Evolutionary conservation across 2,329 filamentous ascomycete genomes (phyloP).

Genomic region (Aspergillus latus): DNA sequence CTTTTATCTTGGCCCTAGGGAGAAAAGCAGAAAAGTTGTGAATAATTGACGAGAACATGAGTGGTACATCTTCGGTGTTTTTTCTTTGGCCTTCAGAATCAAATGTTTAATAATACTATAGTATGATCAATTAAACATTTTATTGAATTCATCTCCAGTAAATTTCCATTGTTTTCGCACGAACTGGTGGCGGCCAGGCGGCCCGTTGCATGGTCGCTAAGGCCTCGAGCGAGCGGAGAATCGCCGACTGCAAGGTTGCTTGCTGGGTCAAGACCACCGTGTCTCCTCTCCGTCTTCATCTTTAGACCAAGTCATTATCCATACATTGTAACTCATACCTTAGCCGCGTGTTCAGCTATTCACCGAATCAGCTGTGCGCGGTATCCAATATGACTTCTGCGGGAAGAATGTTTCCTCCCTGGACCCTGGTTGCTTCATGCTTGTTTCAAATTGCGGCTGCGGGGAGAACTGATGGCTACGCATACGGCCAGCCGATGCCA

Average conservation of each 20-base stretch:
- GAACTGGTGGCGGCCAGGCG: background rate
- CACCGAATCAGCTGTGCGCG: constrained; percentile 7
- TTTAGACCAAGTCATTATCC: background rate
- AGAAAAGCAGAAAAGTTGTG: background rate
- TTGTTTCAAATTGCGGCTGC: constrained; percentile 25
- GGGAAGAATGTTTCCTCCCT: constrained; percentile 6
- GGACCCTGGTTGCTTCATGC: constrained; percentile 20
- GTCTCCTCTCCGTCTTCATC: constrained; percentile 7
- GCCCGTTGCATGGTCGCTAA: background rate
- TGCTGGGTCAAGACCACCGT: constrained; percentile 14
- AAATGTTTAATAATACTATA: background rate
- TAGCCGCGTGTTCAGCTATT: background rate
- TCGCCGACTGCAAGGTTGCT: constrained; percentile 5
- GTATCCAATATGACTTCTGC: constrained; percentile 14
- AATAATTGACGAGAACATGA: constrained; percentile 23
- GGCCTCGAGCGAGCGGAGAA: constrained; percentile 5
- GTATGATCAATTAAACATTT: background rate
- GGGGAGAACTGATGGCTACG: constrained; percentile 37
- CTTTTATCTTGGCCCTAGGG: background rate
- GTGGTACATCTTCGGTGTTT: constrained; percentile 18
- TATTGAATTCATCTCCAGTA: background rate
- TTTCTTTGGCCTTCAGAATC: constrained; percentile 5
- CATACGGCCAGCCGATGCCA: constrained; percentile 62
- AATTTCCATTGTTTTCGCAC: background rate
- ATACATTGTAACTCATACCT: background rate